Base-by-base conservation (phyloP, 2,329 filamentous ascomycete genomes). In the Ascochyta clinopodiicola region DNA sequence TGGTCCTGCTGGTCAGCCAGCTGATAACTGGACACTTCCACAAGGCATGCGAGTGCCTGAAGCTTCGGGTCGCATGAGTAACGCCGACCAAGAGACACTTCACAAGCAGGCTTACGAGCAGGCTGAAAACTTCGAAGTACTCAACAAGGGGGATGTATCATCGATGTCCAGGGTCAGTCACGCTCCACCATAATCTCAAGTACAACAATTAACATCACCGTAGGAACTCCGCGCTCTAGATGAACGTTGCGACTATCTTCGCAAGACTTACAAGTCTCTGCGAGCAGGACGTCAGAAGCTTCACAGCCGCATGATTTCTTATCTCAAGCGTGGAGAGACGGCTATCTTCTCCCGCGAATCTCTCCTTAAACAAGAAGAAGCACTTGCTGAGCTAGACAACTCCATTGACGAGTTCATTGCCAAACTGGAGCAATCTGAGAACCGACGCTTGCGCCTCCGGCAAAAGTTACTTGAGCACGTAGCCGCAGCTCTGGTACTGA, bases 401-500 rank as follows among this genome's bases (percentile, higher is more conserved):
- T 90, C 88, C 2, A 93, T 94, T 60, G 90, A 93, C 66, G 89
- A 92, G 70, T 93, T 90, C 88, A 86, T 90, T 44, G 81, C 78
- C 64, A 93, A 93, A 77, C 83, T 93, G n/a, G 90, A 93, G 69
- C 84, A 88, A 60, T 88, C 89, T 9, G 90, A 94, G 74, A 91
- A 92, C 70, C 82, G 90, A 67, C 86, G 90, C 36, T 88, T 86
- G 15, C 83, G 88, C 6, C 86, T 94, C 39, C 84, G 89, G 34
- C 89, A 93, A 71, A 94, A 92, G 80, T 80, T 94, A 12, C 82
- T 94, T 3, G 90, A 94, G 75, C 90, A 94, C 68, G 87, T 93
- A 47, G 90, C 90, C 42, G 90, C 89, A 15, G 88, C 89, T 2
- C 68, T 78, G 12, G 68, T 76, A 4, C 68, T 77, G 15, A 68